These are phyloP conservation scores for Nemania serpens DNA, from an alignment of 2,329 filamentous ascomycete genomes.

Conservation along the genomic window DNA sequence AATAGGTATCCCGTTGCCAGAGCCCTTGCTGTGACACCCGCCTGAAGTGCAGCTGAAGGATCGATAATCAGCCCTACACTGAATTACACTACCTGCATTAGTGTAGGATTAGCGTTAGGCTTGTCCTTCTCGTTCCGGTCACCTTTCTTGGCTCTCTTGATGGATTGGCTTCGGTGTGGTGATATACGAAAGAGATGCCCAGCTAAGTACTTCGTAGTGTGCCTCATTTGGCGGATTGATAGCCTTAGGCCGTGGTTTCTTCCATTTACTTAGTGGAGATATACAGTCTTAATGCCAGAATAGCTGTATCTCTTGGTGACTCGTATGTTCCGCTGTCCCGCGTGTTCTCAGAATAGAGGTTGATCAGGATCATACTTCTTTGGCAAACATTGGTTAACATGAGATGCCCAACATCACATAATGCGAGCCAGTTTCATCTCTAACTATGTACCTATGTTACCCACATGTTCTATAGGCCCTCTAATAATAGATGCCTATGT, in stretches of 20 bases:
- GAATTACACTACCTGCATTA: background rate
- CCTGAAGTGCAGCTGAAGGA: background rate
- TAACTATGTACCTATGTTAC: background rate
- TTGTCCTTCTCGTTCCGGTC: conserved; percentile 1
- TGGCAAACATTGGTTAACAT: background rate
- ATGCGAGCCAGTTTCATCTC: background rate
- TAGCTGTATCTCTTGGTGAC: no score
- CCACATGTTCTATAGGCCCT: background rate
- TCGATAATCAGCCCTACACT: conserved; percentile 17
- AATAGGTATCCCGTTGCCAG: background rate
- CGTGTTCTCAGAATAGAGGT: no score
- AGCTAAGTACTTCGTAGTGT: background rate
- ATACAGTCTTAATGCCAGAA: background rate
- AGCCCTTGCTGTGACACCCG: background rate
- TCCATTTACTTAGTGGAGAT: background rate
- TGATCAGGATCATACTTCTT: background rate
- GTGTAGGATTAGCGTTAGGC: conserved; percentile 9
- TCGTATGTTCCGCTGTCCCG: no score
- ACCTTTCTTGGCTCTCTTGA: background rate
- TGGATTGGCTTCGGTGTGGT: background rate
- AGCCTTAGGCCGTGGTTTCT: background rate
- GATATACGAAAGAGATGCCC: conserved; percentile 7
- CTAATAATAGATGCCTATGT: conserved; percentile 8
- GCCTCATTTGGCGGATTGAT: background rate
- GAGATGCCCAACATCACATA: no score